Base-by-base conservation (phyloP, 1,139 yeast genomes). In the Saccharomycopsis hybrid region DNA sequence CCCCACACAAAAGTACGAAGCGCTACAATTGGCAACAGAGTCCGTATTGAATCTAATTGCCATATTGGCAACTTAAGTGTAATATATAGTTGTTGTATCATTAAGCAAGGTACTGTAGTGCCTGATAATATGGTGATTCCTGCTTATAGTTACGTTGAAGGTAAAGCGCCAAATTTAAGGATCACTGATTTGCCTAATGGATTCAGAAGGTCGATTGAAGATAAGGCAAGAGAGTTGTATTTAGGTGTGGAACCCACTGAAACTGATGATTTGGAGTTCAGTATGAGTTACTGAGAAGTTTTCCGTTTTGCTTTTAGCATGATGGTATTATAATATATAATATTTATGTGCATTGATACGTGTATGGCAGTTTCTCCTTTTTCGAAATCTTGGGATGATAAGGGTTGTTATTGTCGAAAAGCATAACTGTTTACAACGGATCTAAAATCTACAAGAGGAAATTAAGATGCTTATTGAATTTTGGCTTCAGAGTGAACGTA, bases 41-140 rank as follows among this genome's bases (percentile, higher is more conserved):
- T 84, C 32, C 56, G 68, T 7, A 67, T 85, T 3, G 89, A 76
- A 31, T 56, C 59, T 0, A 56, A 67, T 39, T 73, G 77, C 53
- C 47, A 52, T 0, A 55, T 77, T 28, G 69, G 76, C 7, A 68
- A 71, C 53, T 65, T 72, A 48, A 67, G 76, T 4, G 71, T 80
- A 11, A 66, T 85, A 33, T 77, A 80, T 56, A 89, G 83, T 58
- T 79, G 86, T 57, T 82, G 81, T 39, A 60, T 77, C 8, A 67
- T 85, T 2, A 71, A 72, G 18, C 67, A 69, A 36, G 72, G 72
- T 24, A 67, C 82, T 0, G 65, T 63, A 3, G 61, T 85, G 1
- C 86, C 90, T 0, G 73, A 78, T 1, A 70, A 71, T 53, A 65
- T 71, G 54, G 80, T 79, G 36, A 69, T 84, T 7, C 83, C 88